Evolutionary conservation across 1,284 basidiomycete genomes (phyloP).

Genomic region (Schizophyllum amplum): DNA sequence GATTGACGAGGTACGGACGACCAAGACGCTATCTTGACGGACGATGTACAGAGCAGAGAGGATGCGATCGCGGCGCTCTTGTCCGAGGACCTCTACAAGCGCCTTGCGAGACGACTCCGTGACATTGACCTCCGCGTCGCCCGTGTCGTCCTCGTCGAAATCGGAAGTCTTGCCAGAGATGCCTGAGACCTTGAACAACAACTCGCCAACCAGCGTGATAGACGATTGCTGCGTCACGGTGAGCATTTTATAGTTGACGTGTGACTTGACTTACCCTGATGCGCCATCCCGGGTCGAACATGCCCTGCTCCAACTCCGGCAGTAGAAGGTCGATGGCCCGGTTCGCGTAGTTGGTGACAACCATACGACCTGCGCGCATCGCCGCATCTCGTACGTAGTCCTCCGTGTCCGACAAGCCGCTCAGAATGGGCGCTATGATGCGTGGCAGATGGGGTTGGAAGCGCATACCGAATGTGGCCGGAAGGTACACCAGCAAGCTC

Average conservation of each 20-base stretch:
- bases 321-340: conserved; percentile 92
- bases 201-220: conserved; percentile 91
- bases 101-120: conserved; percentile 80
- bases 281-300: conserved; percentile 94
- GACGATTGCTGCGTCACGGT: conserved; percentile 70
- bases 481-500: conserved; percentile 93
- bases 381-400: conserved; percentile 95
- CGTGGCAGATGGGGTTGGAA: conserved; percentile 95
- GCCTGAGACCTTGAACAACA: conserved; percentile 97
- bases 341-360: conserved; percentile 90
- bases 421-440: conserved; percentile 90
- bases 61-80: conserved; percentile 85
- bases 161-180: conserved; percentile 82
- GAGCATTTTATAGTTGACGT: neutral
- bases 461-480: conserved; percentile 91
- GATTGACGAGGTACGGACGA: conserved; percentile 87
- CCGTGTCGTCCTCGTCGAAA: conserved; percentile 70
- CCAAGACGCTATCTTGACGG: conserved; percentile 87
- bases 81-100: conserved; percentile 83
- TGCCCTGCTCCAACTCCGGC: conserved; percentile 90
- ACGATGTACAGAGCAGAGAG: conserved; percentile 89
- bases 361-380: conserved; percentile 99
- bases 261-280: conserved; percentile 63
- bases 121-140: conserved; percentile 53
- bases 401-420: conserved; percentile 88